A percentile compares a stretch with the other conserved stretches of the same genome.
phyloP scores from a whole-genome alignment of 768 basidiomycete species.

The Scleroderma bovista region DNA sequence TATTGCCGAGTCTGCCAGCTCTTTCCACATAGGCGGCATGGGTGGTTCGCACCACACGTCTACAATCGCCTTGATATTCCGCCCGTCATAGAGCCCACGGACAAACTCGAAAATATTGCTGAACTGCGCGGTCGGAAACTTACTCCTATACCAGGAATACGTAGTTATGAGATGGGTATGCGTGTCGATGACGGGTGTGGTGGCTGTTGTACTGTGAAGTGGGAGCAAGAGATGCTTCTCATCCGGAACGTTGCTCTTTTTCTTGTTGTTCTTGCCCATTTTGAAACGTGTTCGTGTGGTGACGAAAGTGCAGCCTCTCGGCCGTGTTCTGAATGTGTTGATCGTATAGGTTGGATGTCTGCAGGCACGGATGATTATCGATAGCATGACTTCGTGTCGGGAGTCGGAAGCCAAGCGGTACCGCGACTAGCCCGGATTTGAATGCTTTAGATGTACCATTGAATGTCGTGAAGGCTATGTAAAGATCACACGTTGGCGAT shows the following conservation, averaged over 20 bases:
- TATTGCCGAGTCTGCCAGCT: slow-evolving; percentile 67
- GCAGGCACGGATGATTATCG: background rate
- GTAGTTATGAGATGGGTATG: slow-evolving; percentile 83
- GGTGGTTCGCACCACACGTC: slow-evolving; percentile 91
- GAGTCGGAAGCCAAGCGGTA: background rate
- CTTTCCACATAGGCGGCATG: slow-evolving; percentile 54
- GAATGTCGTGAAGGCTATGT: too few species aligned
- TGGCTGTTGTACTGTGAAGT: slow-evolving; percentile 12
- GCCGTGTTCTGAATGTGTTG: slow-evolving; percentile 1
- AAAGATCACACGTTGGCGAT: too few species aligned
- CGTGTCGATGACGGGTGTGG: slow-evolving; percentile 63
- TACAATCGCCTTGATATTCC: slow-evolving; percentile 60
- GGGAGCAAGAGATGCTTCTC: slow-evolving; percentile 34
- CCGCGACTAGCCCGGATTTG: too few species aligned
- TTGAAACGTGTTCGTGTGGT: slow-evolving; percentile 34
- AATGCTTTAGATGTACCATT: too few species aligned
- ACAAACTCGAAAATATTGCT: slow-evolving; percentile 65
- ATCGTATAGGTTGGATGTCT: background rate
- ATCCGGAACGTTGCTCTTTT: slow-evolving; percentile 14
- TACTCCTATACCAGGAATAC: slow-evolving; percentile 52
- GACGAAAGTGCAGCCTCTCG: slow-evolving; percentile 27
- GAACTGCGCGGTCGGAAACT: slow-evolving; percentile 55
- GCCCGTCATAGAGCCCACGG: slow-evolving; percentile 50
- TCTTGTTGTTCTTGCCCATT: slow-evolving; percentile 38
- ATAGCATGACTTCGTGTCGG: background rate